Evolutionary conservation across 139 green algal species (phyloP), one percentile per base, ranked within the genome.

Genomic region (Asterochloris erici): DNA sequence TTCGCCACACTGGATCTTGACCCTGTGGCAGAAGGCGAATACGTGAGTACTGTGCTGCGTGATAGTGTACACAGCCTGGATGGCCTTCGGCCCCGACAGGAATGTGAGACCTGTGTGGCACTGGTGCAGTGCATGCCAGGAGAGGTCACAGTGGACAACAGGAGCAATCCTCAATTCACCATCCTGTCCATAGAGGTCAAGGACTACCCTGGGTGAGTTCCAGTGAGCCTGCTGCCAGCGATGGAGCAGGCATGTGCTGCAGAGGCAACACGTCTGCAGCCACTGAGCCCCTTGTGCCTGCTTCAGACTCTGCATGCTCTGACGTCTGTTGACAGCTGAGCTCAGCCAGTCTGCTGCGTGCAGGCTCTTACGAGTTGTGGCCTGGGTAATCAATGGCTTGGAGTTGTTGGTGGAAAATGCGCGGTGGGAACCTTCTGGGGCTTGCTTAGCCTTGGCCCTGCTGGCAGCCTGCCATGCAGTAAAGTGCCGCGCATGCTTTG

Each of bases 341-440:
- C n/a, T n/a, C n/a, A n/a, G n/a, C 6, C 38, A 6, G 38, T 54
- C 38, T 54, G 38, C 38, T 54, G 38, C 38, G 38, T 54, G 38
- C 38, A 54, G 38, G 12, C 84, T 93, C 61, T 74, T 93, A 63
- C 84, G 90, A 10, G 85, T 93, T 4, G 19, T 93, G 23, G 81
- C 86, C 12, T 93, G 90, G 90, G 74, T 81, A 15, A 66, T 93
- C 17, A 92, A 92, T 38, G 90, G 89, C 16, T 77, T 93, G 71
- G 84, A 92, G 12, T 26, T 90, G 66, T 27, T 87, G 10, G 86
- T 89, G 0, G 73, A 90, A 28, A 89, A 91, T 23, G 90, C 90
- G 11, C 81, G 27, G 76, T 93, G 54, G 12, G 63, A 14, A 47
- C 9, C 12, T 79, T 6, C 28, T 29, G 38, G 38, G 38, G 6